Conservation (phyloP, 768 basidiomycete genomes). For the Psilocybe cubensis region DNA sequence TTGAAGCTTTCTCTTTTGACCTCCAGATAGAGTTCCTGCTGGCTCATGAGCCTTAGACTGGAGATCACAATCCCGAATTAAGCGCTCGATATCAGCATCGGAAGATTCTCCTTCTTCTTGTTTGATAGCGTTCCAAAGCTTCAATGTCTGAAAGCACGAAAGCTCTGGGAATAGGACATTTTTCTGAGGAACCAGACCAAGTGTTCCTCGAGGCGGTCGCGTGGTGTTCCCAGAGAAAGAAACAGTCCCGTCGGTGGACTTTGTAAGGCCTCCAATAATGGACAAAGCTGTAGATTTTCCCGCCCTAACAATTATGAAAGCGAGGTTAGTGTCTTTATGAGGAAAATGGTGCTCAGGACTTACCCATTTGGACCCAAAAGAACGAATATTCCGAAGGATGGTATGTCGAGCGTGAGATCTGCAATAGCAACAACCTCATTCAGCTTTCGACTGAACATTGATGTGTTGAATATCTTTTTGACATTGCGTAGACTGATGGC, state of each 20-base stretch:
- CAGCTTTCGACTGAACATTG: slow-evolving; percentile 49
- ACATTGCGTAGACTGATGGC: slow-evolving; percentile 69
- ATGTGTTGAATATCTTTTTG: slow-evolving; percentile 58
- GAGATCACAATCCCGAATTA: slow-evolving; percentile 77
- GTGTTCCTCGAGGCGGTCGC: slow-evolving; percentile 61
- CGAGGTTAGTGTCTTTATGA: background rate
- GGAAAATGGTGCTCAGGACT: slow-evolving; percentile 10
- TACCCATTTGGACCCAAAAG: slow-evolving; percentile 75
- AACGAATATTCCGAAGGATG: slow-evolving; percentile 74
- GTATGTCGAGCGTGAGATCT: slow-evolving; percentile 71
- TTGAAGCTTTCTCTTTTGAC: slow-evolving; percentile 84
- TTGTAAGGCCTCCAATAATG: slow-evolving; percentile 64
- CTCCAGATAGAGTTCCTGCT: slow-evolving; percentile 70
- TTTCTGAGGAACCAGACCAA: slow-evolving; percentile 84
- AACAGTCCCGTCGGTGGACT: slow-evolving; percentile 63
- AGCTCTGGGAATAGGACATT: slow-evolving; percentile 83
- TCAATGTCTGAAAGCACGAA: slow-evolving; percentile 71
- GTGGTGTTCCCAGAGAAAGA: slow-evolving; percentile 55
- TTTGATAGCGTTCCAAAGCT: slow-evolving; percentile 76
- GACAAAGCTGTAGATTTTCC: slow-evolving; percentile 78
- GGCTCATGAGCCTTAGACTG: slow-evolving; percentile 67
- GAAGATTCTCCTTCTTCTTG: slow-evolving; percentile 42
- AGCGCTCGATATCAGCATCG: slow-evolving; percentile 62
- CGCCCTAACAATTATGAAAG: slow-evolving; percentile 45
- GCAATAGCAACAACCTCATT: slow-evolving; percentile 59